Evolutionary conservation across 2,329 filamentous ascomycete genomes (phyloP), one percentile per base, ranked within the genome.

Genomic region (Trichoderma sp.): DNA sequence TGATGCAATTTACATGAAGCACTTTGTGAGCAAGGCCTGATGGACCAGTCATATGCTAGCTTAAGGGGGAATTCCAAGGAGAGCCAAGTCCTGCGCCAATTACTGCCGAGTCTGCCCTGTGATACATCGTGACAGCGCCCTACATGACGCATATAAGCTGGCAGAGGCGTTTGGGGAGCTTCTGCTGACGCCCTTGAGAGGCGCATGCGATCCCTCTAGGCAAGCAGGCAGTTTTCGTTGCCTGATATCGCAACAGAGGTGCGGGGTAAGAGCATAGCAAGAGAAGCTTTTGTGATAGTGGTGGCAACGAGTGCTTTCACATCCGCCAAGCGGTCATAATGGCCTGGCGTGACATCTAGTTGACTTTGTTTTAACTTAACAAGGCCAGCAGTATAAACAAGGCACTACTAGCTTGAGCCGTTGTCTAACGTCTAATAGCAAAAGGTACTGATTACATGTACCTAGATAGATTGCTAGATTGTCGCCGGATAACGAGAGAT

Each of bases 211-310:
- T 53, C 67, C 36, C 32, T 50, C 65, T 26, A 59, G 36, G 30
- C 65, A 59, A 68, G 36, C 65, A 47, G 36, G 64, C 12, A 23
- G 36, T 20, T 57, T 30, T 34, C n/a, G 30, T 26, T 66, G 32
- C 47, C 47, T 6, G 12, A 15, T 20, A 28, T 55, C 34, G 20
- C 53, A 30, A 62, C 36, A 8, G 20, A 8, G 57, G 57, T 62
- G 67, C 67, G 67, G 67, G 67, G 67, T 69, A 69, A 69, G 39
- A 53, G 17, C 32, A 34, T 34, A 1, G n/a, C 39, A 62, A 11
- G 55, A 32, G 36, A 61, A 57, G 36, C 34, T 68, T 68, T 47
- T 68, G 65, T 59, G 65, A 68, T 61, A 26, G 65, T 68, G 65
- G 65, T 39, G 65, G 65, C 65, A 15, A 59, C 58, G 26, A 3